Base-by-base conservation (phyloP, 306 rosid species). In the Prunus armeniaca region DNA sequence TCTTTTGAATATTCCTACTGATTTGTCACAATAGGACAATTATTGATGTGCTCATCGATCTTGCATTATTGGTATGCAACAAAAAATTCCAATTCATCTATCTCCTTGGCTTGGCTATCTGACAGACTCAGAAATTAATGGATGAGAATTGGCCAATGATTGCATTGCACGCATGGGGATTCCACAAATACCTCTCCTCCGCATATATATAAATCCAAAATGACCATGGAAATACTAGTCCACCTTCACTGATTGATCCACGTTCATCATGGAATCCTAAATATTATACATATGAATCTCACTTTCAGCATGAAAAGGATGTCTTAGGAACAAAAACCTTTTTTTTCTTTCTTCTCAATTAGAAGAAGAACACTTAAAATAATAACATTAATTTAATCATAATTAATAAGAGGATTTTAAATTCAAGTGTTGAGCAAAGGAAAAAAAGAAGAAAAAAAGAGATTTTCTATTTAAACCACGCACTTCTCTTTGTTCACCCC, bases 31-130 rank as follows among this genome's bases (percentile, higher is more conserved):
- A 66, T 43, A 11, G 71, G 18, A 66, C 71, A 56, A 41, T 72
- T 41, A 72, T 72, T 72, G 65, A 34, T 7, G 6, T 15, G 54
- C 5, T 56, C 34, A 8, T 34, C 67, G 12, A 41, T 41, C 54
- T 72, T 58, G 76, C 76, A 73, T 73, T 57, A 73, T 73, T 73
- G 68, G 38, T 12, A 60, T 60, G 41, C 18, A 43, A 32, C 20
- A 9, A 72, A 38, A 50, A 10, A 14, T 22, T 73, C 56, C 67
- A 5, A 22, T 58, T 57, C 54, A 47, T 47, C 12, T 47, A 47
- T 49, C 18, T 49, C 52, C 52, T 12, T 24, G 28, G 25, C 67
- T 22, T 38, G 55, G 27, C 24, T 9, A 57, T 43, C 54, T 22
- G 55, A 55, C 76, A 38, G 54, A 12, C 76, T 54, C 47, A 32